Evolutionary conservation across 345 rosid genomes (phyloP), one percentile per base, ranked within the genome.

Genomic region (Excoecaria cochinchinensis): DNA sequence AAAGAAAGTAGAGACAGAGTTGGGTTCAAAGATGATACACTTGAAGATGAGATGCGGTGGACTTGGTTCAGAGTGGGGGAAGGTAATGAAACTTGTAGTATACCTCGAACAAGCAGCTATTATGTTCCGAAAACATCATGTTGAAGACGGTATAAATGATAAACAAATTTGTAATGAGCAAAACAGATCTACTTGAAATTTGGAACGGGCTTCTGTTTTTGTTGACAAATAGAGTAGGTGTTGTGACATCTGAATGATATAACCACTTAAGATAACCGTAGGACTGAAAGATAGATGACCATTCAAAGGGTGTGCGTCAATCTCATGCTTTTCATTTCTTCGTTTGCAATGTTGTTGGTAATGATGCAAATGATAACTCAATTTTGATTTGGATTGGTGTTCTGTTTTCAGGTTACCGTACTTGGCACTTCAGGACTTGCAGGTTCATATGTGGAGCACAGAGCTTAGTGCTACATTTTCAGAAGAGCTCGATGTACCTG

Each of bases 31-130:
- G 87, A 91, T 95, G 98, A 95, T 95, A 72, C 89, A 86, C 90
- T 79, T 95, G 80, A 95, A 95, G 94, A 95, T 95, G 98, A 91
- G 99, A 84, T 91, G 96, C 81, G 80, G 92, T 15, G 93, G 94
- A 70, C 96, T 93, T 72, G 91, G 85, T 74, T 78, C 97, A 15
- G 92, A 90, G 75, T 95, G 99, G 99, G 95, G 97, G 74, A 92
- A 95, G 96, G 98, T 95, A 87, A 40, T 59, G 12, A 53, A 69
- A 44, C 71, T n/a, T n/a, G 71, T 65, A 61, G 62, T 9, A 25
- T 10, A 72, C 7, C 11, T 39, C 15, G 22, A 24, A 14, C 60
- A 31, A 46, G 55, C 36, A 25, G 7, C 1, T 66, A 31, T 21
- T 44, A 36, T 42, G 25, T 21, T 13, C 11, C 15, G 17, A 74